These are phyloP conservation scores for Cryptosporidium ryanae DNA, from an alignment of 169 alveolate species.

Conservation along the genomic window DNA sequence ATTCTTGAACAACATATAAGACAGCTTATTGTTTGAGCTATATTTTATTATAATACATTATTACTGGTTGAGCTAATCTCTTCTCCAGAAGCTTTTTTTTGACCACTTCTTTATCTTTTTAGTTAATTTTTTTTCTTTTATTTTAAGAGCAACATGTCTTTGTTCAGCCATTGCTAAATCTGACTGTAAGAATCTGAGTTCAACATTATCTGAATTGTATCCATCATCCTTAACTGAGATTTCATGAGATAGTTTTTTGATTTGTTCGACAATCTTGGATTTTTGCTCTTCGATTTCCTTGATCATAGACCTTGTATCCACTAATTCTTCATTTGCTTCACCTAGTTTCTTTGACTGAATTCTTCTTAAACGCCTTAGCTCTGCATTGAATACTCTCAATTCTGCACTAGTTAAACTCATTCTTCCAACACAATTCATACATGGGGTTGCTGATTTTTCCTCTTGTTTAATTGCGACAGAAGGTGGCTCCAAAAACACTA, in stretches of 20 bases:
- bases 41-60: not conserved
- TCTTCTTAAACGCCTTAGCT: constrained; percentile 42
- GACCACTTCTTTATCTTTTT: constrained; percentile 11
- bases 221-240: constrained; percentile 27
- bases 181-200: constrained; percentile 47
- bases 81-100: constrained; percentile 22
- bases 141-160: constrained; percentile 28
- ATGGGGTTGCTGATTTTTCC: constrained; percentile 46
- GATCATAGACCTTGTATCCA: constrained; percentile 30
- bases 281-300: constrained; percentile 41
- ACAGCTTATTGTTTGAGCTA: constrained; percentile 36
- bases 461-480: constrained; percentile 69
- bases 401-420: constrained; percentile 40
- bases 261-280: constrained; percentile 42
- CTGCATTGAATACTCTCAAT: constrained; percentile 42
- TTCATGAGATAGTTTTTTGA: constrained; percentile 28
- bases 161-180: constrained; percentile 67
- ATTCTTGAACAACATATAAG: constrained; percentile 72
- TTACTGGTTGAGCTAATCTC: constrained; percentile 3
- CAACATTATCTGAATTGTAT: constrained; percentile 47
- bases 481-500: constrained; percentile 65
- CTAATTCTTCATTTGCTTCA: constrained; percentile 37
- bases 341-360: constrained; percentile 22
- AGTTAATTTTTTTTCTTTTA: constrained; percentile 19
- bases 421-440: constrained; percentile 52